phyloP scores from a whole-genome alignment of 257 asterid species.

The Coffea eugenioides region DNA sequence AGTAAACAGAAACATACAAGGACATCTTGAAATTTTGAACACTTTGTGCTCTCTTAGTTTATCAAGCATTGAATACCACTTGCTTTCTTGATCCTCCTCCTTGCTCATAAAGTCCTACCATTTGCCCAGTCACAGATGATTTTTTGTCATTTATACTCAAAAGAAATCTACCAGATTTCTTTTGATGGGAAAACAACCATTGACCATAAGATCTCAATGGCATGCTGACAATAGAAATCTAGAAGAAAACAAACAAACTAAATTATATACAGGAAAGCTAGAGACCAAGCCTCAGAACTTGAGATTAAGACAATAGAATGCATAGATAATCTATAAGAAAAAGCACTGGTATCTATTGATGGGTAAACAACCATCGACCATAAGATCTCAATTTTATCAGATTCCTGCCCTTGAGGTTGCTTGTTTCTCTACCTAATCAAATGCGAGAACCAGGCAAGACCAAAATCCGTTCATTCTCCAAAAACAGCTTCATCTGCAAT shows the following conservation, averaged over 20 bases:
- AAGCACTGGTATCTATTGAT: not conserved
- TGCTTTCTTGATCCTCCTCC: too few relatives aligned
- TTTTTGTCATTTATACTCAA: too few relatives aligned
- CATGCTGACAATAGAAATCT: not conserved
- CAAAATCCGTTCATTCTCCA: not conserved
- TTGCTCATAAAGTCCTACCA: too few relatives aligned
- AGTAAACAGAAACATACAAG: too few relatives aligned
- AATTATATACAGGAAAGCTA: not conserved
- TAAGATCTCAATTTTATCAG: not conserved
- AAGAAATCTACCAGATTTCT: too few relatives aligned
- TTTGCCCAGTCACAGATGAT: too few relatives aligned
- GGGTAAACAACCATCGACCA: not conserved
- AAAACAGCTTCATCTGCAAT: not conserved
- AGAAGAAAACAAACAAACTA: not conserved
- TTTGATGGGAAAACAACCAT: too few relatives aligned
- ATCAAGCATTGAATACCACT: too few relatives aligned
- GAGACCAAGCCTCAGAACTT: not conserved
- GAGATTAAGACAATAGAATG: not conserved
- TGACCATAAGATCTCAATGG: not conserved
- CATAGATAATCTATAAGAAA: not conserved
- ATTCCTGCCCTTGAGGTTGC: not conserved
- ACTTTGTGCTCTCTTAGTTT: too few relatives aligned
- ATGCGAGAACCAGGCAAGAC: not conserved
- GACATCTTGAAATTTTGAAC: too few relatives aligned
- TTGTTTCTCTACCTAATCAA: not conserved